These are phyloP conservation scores for Colletotrichum plurivorum DNA, from an alignment of 2,329 filamentous ascomycete species.

Conservation along the genomic window DNA sequence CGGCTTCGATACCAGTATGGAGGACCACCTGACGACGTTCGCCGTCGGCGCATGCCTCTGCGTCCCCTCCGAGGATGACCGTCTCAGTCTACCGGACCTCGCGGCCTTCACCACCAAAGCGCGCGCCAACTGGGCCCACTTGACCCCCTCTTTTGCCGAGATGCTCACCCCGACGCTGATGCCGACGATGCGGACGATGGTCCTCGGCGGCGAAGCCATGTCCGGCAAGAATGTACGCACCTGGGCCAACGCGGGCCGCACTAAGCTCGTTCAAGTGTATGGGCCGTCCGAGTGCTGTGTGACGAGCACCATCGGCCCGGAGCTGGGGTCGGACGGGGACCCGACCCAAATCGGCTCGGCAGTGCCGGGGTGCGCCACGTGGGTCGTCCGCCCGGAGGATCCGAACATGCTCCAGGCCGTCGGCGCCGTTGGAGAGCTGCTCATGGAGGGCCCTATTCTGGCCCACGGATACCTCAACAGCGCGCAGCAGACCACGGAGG, in stretches of 20 bases:
- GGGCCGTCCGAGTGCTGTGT: conserved; percentile 68
- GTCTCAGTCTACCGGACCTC: conserved; percentile 56
- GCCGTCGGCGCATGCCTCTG: conserved; percentile 73
- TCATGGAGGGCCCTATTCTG: conserved; percentile 43
- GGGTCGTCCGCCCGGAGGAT: conserved; percentile 40
- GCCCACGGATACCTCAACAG: conserved; percentile 76
- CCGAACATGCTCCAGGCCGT: conserved; percentile 24
- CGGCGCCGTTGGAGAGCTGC: conserved; percentile 41
- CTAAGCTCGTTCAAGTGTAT: conserved; percentile 64
- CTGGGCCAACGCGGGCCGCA: conserved; percentile 56
- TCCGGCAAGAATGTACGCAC: conserved; percentile 61
- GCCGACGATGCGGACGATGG: conserved; percentile 60
- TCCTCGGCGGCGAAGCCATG: conserved; percentile 67
- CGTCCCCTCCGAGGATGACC: conserved; percentile 65
- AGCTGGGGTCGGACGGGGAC: conserved; percentile 58
- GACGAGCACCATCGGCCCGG: conserved; percentile 15
- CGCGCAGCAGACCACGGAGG: conserved; percentile 71
- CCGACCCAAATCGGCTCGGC: conserved; percentile 51
- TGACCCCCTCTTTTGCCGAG: conserved; percentile 65
- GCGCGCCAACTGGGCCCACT: conserved; percentile 61
- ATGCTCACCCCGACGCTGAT: conserved; percentile 60
- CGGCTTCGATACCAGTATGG: conserved; percentile 66
- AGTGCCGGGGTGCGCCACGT: conserved; percentile 29
- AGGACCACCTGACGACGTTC: conserved; percentile 67
- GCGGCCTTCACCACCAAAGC: conserved; percentile 1